Evolutionary conservation across 73 alveolate genomes (phyloP).

Genomic region (Effrenium voratum): DNA sequence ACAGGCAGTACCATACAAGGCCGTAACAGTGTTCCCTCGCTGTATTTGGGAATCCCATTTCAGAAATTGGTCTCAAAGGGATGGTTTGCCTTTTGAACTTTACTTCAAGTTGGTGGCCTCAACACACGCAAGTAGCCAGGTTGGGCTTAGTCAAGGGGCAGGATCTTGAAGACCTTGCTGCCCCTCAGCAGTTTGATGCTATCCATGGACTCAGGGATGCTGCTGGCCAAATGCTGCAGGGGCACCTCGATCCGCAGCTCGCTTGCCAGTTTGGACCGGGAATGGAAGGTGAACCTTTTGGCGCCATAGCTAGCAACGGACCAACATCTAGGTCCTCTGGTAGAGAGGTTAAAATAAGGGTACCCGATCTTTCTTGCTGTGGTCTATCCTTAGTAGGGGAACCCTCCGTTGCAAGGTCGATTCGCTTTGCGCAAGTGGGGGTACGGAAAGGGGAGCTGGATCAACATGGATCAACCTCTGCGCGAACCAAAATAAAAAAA

Average conservation of each 20-base stretch:
- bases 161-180: conserved; percentile 76
- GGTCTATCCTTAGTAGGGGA: not conserved
- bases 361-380: not conserved
- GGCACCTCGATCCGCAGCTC: conserved; percentile 72
- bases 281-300: too few relatives aligned
- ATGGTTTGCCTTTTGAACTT: not conserved
- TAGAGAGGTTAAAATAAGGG: not conserved
- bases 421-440: too few relatives aligned
- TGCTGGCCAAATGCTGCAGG: conserved; percentile 27
- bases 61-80: not conserved
- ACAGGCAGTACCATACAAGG: too few relatives aligned
- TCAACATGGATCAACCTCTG: too few relatives aligned
- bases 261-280: too few relatives aligned
- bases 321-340: not conserved
- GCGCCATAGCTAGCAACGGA: not conserved
- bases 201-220: conserved; percentile 47
- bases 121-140: not conserved
- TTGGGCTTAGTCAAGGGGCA: not conserved
- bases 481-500: too few relatives aligned
- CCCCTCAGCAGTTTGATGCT: conserved; percentile 57
- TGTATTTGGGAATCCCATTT: not conserved
- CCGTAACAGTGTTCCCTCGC: too few relatives aligned
- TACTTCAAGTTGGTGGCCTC: not conserved
- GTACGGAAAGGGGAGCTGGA: too few relatives aligned
- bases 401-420: too few relatives aligned